Evolutionary conservation across 2,329 filamentous ascomycete species (phyloP), one percentile per base, ranked within the genome.

Genomic region (Saccharata proteae): DNA sequence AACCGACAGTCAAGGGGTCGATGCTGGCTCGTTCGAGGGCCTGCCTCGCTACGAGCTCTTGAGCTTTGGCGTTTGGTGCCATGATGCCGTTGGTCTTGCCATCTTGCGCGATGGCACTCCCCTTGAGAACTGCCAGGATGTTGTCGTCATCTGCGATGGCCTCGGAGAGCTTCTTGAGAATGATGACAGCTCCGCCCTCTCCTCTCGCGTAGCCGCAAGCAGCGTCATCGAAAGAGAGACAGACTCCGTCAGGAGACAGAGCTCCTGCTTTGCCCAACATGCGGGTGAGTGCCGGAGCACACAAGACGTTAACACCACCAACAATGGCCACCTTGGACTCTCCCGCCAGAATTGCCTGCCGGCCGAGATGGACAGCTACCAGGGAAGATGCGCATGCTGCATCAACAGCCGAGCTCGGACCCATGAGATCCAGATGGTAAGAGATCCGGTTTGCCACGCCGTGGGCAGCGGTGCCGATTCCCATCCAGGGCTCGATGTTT

Each of bases 361-460:
- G 47, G n/a, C 43, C 52, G 8, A 46, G 39, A 22, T 55, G 50
- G 3, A 55, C 38, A 1, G 51, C 51, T 5, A 50, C 45, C 5
- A 57, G 38, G 4, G 47, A 45, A 5, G 50, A 53, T 3, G 55
- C 52, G 26, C 55, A 58, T 3, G 54, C 55, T 0, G 54, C 52
- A 31, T 58, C 54, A 3, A 57, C 40, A 5, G 52, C 47, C n/a
- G 41, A 40, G 26, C 62, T 67, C 1, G 67, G 66, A 4, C 54
- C 52, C 35, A 40, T 43, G 5, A 57, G 38, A 29, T 54, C 44
- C 11, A 54, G 34, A 13, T 43, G 40, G 24, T 55, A 53, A 3
- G 50, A 54, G 6, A 57, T 54, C 5, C 53, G 39, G 39, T 55
- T 53, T 7, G 54, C 46, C 5, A 61, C 41, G 4, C 54, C 54